These are phyloP conservation scores for Cornus florida DNA, from an alignment of 148 eudicot species.

Conservation along the genomic window DNA sequence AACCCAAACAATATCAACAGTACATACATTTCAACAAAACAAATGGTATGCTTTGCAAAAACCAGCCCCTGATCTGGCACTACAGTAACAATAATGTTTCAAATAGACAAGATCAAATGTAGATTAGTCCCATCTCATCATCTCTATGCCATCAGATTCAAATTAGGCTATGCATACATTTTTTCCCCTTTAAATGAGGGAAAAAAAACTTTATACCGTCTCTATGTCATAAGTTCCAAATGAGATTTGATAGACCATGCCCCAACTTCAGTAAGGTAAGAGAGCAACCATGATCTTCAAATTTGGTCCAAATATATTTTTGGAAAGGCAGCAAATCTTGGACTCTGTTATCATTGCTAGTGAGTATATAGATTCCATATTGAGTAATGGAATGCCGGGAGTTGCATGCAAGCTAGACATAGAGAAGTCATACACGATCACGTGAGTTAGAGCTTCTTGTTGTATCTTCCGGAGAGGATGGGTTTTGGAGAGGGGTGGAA, in stretches of 20 bases:
- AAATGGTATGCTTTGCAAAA: neutral
- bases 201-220: neutral
- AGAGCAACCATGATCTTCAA: neutral
- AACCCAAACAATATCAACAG: neutral
- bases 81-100: neutral
- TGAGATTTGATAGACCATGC: neutral
- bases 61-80: neutral
- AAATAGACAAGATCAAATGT: neutral
- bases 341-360: no score
- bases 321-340: no score
- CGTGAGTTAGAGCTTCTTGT: no score
- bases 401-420: no score
- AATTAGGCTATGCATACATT: neutral
- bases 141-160: neutral
- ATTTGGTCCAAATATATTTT: neutral
- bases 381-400: no score
- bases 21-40: neutral
- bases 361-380: no score
- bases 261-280: neutral
- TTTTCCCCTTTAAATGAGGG: neutral
- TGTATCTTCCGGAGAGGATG: no score
- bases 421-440: no score
- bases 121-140: neutral
- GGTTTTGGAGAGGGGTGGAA: no score
- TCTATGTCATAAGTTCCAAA: neutral